Base-by-base conservation (phyloP, 805 yeast species). In the Sugiyamaella qingdaonensis region DNA sequence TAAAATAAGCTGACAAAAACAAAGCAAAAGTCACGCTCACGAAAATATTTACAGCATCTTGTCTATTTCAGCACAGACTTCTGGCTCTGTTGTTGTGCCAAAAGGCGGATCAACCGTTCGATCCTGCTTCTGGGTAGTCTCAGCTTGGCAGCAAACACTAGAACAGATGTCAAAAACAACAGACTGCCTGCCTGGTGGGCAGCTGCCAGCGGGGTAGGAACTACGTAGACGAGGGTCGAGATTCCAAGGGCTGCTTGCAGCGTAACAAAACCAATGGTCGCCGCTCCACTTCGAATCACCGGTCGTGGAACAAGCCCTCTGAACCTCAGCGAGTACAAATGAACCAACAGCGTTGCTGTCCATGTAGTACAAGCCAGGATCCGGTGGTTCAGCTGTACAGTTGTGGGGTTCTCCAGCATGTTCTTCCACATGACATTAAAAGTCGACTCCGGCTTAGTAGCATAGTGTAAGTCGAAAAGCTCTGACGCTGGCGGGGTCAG, bases 171-270 rank as follows among this genome's bases (percentile, higher is more conserved):
- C 61, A 94, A 74, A 47, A 94, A 75, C 0, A 95, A 95, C 61
- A 94, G 73, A 1, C 97, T 96, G 61, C 98, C 98, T 8, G 96
- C 97, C 74, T 94, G 99, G 68, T 94, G 99, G 4, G 90, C 81
- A 2, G 97, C 95, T 1, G 97, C 99, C 46, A 92, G 71, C 31
- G 96, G 88, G 21, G 87, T 83, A 29, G 99, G 99, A 19, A 94
- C 98, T 52, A 91, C 76, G 68, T 88, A 91, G 19, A 91, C 68
- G 60, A 94, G 76, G 0, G 99, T 94, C 31, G 82, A 72, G 49
- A 94, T 88, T 51, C 99, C 99, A 43, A 94, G 74, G 0, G 87
- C 73, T 2, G 85, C 96, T 72, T 94, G 99, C 18, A 86, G 63
- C 1, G 89, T 72, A 2, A 83, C 98, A 54, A 91, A 71, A 2